Percentiles rank a stretch among this genome's conserved stretches.
Conservation (phyloP, 345 rosid genomes). For the Acer negundo region DNA sequence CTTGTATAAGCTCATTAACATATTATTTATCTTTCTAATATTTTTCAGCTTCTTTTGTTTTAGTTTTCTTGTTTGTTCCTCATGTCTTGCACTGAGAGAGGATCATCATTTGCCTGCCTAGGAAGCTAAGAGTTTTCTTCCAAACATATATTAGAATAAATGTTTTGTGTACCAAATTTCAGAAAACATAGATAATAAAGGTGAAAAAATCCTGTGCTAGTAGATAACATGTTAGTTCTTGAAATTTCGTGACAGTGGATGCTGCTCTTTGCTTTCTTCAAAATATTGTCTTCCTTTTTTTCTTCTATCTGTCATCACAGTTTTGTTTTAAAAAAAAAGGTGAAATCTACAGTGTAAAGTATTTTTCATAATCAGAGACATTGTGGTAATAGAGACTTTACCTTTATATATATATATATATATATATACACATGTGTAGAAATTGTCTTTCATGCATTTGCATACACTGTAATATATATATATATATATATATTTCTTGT, state of each 20-base stretch:
- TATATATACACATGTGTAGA: not conserved
- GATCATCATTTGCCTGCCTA: slow-evolving; percentile 16
- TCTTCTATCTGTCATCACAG: slow-evolving; percentile 8
- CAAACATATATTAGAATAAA: not conserved
- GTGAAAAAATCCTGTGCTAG: slow-evolving; percentile 16
- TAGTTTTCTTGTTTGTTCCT: slow-evolving; percentile 17
- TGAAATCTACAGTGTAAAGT: slow-evolving; percentile 39
- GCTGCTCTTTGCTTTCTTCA: slow-evolving; percentile 28
- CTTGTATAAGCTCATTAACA: slow-evolving; percentile 23
- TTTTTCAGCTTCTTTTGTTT: slow-evolving; percentile 24
- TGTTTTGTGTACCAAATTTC: slow-evolving; percentile 21
- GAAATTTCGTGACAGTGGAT: slow-evolving; percentile 21
- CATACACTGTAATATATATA: not conserved
- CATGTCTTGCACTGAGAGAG: slow-evolving; percentile 18
- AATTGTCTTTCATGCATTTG: slow-evolving; percentile 18
- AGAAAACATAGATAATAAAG: slow-evolving; percentile 14
- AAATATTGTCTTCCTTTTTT: slow-evolving; percentile 19
- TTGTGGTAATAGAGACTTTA: slow-evolving; percentile 4
- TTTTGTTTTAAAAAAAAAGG: slow-evolving; percentile 25
- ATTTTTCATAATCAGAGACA: slow-evolving; percentile 13
- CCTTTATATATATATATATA: not conserved
- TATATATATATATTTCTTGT: not conserved
- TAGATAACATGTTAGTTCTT: slow-evolving; percentile 24
- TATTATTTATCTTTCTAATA: slow-evolving; percentile 3
- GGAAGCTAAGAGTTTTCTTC: slow-evolving; percentile 28